Base-by-base conservation (phyloP, 345 rosid species). In the Chamaenerion angustifolium region DNA sequence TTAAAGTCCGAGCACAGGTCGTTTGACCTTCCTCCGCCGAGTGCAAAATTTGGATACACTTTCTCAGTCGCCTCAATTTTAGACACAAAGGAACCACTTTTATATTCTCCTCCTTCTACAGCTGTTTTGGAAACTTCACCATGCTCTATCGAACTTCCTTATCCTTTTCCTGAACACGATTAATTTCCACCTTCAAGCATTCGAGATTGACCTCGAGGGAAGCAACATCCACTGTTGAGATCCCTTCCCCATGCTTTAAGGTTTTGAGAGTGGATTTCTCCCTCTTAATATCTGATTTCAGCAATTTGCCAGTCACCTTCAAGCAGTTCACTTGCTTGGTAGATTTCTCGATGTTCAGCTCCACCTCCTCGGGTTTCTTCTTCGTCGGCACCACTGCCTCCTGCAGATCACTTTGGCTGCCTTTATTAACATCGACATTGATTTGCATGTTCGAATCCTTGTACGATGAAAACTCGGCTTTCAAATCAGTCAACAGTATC, bases 301-400 rank as follows among this genome's bases (percentile, higher is more conserved):
- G n/a, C n/a, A n/a, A n/a, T n/a, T n/a, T n/a, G n/a, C n/a, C n/a
- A n/a, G n/a, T n/a, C n/a, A n/a, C n/a, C n/a, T n/a, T n/a, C n/a
- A n/a, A n/a, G n/a, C n/a, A n/a, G n/a, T n/a, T n/a, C n/a, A n/a
- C n/a, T n/a, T n/a, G n/a, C n/a, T n/a, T 62, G 40, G 47, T 73
- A 49, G 88, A 81, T 73, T 79, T 90, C 68, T 79, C 95, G 13
- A 86, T 77, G 64, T 83, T 83, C 40, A 52, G 59, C 61, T 79
- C 83, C 59, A 86, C 88, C 68, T 83, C 84, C 71, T 79, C 83
- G 6, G 86, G 85, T 62, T 86, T 95, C 67, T 73, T 81, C 70
- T 72, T 78, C 8, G 90, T 88, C 40, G 86, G 79, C 68, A 68
- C 72, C 65, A 81, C 70, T 16, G 77, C 81, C 37, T n/a, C 74